These are phyloP conservation scores for Aspergillus jensenii DNA, from an alignment of 2,329 filamentous ascomycete species.

Conservation along the genomic window DNA sequence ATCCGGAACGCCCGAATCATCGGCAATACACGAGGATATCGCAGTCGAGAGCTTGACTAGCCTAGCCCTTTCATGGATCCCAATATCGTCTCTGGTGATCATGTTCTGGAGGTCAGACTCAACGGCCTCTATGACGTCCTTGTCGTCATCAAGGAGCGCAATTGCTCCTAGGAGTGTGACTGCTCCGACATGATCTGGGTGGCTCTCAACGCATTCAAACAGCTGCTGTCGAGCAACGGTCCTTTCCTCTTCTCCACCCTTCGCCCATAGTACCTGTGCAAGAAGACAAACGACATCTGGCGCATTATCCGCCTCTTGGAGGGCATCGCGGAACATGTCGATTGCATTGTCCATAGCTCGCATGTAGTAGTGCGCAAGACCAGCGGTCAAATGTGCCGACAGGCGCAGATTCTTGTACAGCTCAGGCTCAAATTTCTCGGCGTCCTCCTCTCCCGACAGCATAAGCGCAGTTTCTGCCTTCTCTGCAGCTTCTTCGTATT, in stretches of 20 bases:
- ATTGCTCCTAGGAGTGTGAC: conserved; percentile 81
- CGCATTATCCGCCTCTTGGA: conserved; percentile 72
- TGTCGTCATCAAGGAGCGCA: conserved; percentile 75
- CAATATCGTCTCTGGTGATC: conserved; percentile 65
- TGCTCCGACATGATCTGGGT: conserved; percentile 74
- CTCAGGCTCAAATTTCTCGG: conserved; percentile 61
- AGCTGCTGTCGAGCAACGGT: conserved; percentile 75
- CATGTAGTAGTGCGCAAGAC: conserved; percentile 75
- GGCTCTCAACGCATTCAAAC: conserved; percentile 73
- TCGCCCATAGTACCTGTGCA: conserved; percentile 91
- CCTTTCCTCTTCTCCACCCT: conserved; percentile 71
- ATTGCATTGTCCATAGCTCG: conserved; percentile 68
- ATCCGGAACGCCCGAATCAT: conserved; percentile 39
- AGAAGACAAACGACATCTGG: conserved; percentile 85
- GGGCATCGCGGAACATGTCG: conserved; percentile 73
- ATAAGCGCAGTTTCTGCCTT: conserved; percentile 79
- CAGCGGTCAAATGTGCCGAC: conserved; percentile 81
- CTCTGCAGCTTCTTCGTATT: conserved; percentile 69
- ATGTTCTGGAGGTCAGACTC: conserved; percentile 72
- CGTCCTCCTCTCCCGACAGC: conserved; percentile 70
- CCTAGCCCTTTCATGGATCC: conserved; percentile 62
- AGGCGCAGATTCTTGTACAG: conserved; percentile 70
- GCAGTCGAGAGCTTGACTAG: conserved; percentile 75
- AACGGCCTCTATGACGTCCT: conserved; percentile 77
- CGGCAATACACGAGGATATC: conserved; percentile 60